Evolutionary conservation across 2,329 filamentous ascomycete species (phyloP).

Genomic region (Fonsecaea multimorphosa): DNA sequence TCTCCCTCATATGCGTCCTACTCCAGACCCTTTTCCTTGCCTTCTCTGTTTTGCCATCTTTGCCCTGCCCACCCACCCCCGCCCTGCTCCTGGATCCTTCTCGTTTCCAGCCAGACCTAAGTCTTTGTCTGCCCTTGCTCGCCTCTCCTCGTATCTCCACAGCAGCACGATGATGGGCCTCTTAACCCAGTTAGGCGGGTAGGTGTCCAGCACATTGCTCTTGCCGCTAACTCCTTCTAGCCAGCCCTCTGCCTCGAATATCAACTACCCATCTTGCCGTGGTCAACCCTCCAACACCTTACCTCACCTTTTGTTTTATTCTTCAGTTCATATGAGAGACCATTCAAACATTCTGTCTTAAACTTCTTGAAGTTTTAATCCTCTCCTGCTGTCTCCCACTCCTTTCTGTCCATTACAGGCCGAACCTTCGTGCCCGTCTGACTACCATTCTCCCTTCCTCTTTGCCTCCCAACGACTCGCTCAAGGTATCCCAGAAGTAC

Average conservation of each 20-base stretch:
- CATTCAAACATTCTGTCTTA: conserved; percentile 14
- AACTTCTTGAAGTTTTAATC: conserved; percentile 1
- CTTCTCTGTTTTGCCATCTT: conserved; percentile 15
- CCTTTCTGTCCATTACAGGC: neutral
- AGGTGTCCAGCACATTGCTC: conserved; percentile 13
- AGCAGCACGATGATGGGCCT: conserved; percentile 11
- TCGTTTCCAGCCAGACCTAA: conserved; percentile 12
- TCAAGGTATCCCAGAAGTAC: conserved; percentile 7
- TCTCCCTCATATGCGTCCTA: conserved; percentile 20
- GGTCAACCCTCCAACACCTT: conserved; percentile 23
- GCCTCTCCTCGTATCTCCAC: conserved; percentile 31
- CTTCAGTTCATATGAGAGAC: conserved; percentile 21
- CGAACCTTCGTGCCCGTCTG: neutral
- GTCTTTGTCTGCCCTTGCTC: conserved; percentile 20
- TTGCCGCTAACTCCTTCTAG: conserved; percentile 10
- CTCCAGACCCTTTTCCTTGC: conserved; percentile 11
- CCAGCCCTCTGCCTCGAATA: conserved; percentile 24
- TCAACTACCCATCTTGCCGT: conserved; percentile 32
- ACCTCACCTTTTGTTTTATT: conserved; percentile 27
- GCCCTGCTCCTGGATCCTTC: conserved; percentile 14
- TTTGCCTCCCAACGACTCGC: neutral
- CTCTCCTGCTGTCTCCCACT: neutral
- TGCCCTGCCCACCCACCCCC: conserved; percentile 12
- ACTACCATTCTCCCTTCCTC: neutral
- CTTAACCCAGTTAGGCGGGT: conserved; percentile 8